Base-by-base conservation (phyloP, 2,329 filamentous ascomycete genomes). In the Penicillium sp. region DNA sequence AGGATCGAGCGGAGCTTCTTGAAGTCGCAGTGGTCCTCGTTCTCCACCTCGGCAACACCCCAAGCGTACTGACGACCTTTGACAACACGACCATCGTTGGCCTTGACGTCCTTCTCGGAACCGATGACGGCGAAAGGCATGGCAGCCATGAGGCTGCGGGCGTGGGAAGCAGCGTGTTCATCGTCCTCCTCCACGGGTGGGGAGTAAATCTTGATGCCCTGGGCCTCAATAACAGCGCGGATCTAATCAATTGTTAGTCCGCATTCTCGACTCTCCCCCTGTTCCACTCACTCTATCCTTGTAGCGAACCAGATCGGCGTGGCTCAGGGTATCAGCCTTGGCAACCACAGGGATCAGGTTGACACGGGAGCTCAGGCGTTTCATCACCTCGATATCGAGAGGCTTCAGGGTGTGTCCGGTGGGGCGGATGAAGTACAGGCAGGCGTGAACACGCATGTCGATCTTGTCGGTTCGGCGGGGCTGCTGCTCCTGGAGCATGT, bases 401-500 rank as follows among this genome's bases (percentile, higher is more conserved):
- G 94, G 94, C 87, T 99, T 99, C 69, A 99, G 80, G 67, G 93
- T 97, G 84, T 99, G 94, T 73, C 94, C 95, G 53, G 94, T 99
- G 56, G 94, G 94, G 74, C 95, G 88, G 77, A 99, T 97, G 80
- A 99, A 99, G 86, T 99, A 99, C 75, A 99, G 79, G 79, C 94
- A 99, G 65, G 93, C 89, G 77, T 99, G 94, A 66, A 99, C 95
- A 81, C 94, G 92, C 71, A 99, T 89, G 75, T 99, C 94, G 71
- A 99, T 99, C 86, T 97, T 99, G 83, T 99, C 94, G 72, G 89
- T 88, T 72, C 94, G 91, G 78, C 91, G 91, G 68, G 95, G 94
- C 81, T 99, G 94, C 80, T 99, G 94, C 86, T 99, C 94, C 83
- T 99, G 94, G 75, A 99, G 85, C 94, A 99, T 99, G 80, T 99